Conservation (phyloP, 768 basidiomycete species). For the Imleria badia region DNA sequence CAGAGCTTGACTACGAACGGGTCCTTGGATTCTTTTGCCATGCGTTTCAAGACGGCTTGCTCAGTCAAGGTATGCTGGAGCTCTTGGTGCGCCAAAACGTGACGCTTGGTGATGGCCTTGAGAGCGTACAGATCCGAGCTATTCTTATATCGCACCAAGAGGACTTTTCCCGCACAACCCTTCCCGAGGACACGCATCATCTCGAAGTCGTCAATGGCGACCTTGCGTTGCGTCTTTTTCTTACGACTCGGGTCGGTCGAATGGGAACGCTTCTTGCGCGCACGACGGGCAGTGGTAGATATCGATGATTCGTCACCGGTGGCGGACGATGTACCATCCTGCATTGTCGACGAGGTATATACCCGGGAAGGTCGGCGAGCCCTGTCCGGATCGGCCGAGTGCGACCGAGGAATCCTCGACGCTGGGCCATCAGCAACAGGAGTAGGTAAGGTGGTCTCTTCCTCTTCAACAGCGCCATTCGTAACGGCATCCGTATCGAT, state of each 20-base stretch:
- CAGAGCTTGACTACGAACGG: constrained; percentile 95
- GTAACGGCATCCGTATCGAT: constrained; percentile 24
- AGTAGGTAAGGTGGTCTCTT: constrained; percentile 35
- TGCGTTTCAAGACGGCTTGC: constrained; percentile 90
- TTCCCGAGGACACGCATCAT: constrained; percentile 96
- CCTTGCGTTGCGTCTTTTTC: constrained; percentile 62
- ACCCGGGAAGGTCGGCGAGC: constrained; percentile 56
- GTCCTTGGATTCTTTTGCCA: constrained; percentile 85
- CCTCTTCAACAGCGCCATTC: constrained; percentile 27
- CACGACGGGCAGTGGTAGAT: constrained; percentile 50
- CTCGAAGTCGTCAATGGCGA: constrained; percentile 89
- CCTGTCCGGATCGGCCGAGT: constrained; percentile 77
- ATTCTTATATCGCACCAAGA: constrained; percentile 82
- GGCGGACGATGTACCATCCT: constrained; percentile 54
- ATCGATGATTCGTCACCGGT: constrained; percentile 73
- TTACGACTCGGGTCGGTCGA: constrained; percentile 50
- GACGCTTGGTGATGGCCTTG: constrained; percentile 97
- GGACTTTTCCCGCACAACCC: constrained; percentile 95
- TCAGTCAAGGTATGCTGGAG: constrained; percentile 95
- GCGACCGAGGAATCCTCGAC: constrained; percentile 67
- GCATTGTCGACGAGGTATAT: constrained; percentile 52
- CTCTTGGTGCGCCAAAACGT: constrained; percentile 96
- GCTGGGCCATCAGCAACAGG: constrained; percentile 38
- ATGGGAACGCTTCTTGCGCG: constrained; percentile 55
- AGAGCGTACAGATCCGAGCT: constrained; percentile 80